These are phyloP conservation scores for Penicillium angulare DNA, from an alignment of 495 filamentous ascomycete genomes.

Conservation along the genomic window DNA sequence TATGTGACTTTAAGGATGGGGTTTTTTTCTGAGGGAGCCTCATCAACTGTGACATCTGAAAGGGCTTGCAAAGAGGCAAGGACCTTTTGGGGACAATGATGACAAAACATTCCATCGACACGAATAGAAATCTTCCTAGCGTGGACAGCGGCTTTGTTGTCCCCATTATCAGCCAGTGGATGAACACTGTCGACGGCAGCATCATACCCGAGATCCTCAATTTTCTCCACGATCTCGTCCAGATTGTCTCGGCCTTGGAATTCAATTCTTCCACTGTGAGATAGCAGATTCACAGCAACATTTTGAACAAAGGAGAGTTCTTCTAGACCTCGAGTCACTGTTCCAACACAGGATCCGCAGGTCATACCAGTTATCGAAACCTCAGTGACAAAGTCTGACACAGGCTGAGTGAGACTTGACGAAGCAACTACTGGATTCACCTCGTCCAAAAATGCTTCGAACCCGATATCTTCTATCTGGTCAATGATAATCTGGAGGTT, in stretches of 20 bases:
- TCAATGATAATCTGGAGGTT: conserved; percentile 45
- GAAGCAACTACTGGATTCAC: conserved; percentile 24
- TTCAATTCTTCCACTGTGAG: conserved; percentile 67
- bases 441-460: conserved; percentile 51
- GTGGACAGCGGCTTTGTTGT: conserved; percentile 11
- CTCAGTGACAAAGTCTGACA: conserved; percentile 47
- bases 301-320: conserved; percentile 61
- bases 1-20: conserved; percentile 75
- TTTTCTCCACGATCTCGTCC: conserved; percentile 60
- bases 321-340: conserved; percentile 62
- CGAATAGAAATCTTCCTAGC: conserved; percentile 61
- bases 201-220: conserved; percentile 82
- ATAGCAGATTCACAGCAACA: conserved; percentile 67
- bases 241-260: conserved; percentile 55
- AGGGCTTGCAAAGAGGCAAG: conserved; percentile 50
- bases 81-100: conserved; percentile 72
- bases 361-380: conserved; percentile 82
- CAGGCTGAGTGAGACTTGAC: conserved; percentile 16
- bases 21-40: conserved; percentile 46
- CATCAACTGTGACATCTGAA: conserved; percentile 49
- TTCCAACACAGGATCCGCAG: conserved; percentile 70
- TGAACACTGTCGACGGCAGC: conserved; percentile 52
- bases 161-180: conserved; percentile 11
- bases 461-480: conserved; percentile 55
- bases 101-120: conserved; percentile 85